Evolutionary conservation across 1,284 basidiomycete species (phyloP).

Genomic region (Inonotus hispidus): DNA sequence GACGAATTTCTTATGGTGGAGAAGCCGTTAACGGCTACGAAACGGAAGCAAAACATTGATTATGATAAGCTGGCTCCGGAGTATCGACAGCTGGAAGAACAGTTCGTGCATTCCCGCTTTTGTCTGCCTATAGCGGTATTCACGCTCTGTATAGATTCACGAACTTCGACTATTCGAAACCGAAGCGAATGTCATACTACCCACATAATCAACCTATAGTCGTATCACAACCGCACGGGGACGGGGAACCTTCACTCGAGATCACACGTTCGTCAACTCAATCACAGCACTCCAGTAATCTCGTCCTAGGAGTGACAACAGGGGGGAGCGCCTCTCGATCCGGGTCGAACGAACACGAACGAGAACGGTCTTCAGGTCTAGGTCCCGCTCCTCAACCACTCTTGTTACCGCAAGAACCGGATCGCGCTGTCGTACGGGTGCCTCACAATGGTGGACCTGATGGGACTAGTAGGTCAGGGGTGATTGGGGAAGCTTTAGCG

Average conservation of each 20-base stretch:
- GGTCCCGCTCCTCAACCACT: neutral
- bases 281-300: conserved; percentile 9
- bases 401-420: neutral
- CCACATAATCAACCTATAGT: conserved; percentile 69
- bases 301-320: conserved; percentile 6
- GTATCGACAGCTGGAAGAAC: conserved; percentile 87
- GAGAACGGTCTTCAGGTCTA: neutral
- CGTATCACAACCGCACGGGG: conserved; percentile 26
- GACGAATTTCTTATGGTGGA: conserved; percentile 96
- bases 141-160: conserved; percentile 50
- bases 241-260: conserved; percentile 14
- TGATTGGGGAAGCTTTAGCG: neutral
- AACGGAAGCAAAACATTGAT: conserved; percentile 82
- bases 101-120: conserved; percentile 45
- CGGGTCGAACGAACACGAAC: conserved; percentile 3
- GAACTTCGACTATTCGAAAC: conserved; percentile 66
- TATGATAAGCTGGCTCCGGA: conserved; percentile 85
- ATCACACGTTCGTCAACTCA: conserved; percentile 9
- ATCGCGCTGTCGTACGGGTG: neutral
- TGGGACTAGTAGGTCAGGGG: neutral
- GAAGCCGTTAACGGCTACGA: conserved; percentile 91
- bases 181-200: conserved; percentile 69
- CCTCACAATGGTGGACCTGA: neutral
- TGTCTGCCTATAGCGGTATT: neutral
- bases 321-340: conserved; percentile 3